Conservation (phyloP, 495 filamentous ascomycete genomes). For the Cenococcum geophilum region DNA sequence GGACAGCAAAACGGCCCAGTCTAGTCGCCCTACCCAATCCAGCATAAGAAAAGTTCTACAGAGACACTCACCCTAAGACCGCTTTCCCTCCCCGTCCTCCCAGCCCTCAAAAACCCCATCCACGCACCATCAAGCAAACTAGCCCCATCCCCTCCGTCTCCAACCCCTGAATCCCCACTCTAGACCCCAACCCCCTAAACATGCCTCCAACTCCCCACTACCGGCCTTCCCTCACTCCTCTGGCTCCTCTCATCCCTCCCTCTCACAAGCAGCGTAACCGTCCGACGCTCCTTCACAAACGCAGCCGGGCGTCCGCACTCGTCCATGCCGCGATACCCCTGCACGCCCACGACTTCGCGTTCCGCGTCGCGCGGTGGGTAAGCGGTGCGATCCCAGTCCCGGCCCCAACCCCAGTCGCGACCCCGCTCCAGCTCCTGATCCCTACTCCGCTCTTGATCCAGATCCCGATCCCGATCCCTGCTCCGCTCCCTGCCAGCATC, state of each 20-base stretch:
- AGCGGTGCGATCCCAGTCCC: too few relatives aligned
- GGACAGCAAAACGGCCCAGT: too few relatives aligned
- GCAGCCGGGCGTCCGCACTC: constrained; percentile 19
- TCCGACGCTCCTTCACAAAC: constrained; percentile 20
- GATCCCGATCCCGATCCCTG: neutral
- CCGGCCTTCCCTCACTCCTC: neutral
- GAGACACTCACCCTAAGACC: neutral
- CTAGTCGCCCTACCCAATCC: too few relatives aligned
- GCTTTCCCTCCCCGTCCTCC: neutral
- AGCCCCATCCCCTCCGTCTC: neutral
- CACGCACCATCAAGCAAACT: neutral
- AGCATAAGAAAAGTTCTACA: neutral
- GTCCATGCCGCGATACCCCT: constrained; percentile 14
- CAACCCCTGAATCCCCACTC: neutral
- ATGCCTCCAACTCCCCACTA: neutral
- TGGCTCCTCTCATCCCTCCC: neutral
- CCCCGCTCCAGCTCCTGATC: too few relatives aligned
- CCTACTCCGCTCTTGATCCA: too few relatives aligned
- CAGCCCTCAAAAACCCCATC: neutral
- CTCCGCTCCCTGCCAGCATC: too few relatives aligned
- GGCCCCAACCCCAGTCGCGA: too few relatives aligned
- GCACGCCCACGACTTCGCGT: constrained; percentile 13
- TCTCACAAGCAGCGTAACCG: neutral
- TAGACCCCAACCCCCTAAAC: neutral
- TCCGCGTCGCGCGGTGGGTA: too few relatives aligned